Evolutionary conservation across 2,329 filamentous ascomycete species (phyloP).

Genomic region (Fusarium subglutinans): DNA sequence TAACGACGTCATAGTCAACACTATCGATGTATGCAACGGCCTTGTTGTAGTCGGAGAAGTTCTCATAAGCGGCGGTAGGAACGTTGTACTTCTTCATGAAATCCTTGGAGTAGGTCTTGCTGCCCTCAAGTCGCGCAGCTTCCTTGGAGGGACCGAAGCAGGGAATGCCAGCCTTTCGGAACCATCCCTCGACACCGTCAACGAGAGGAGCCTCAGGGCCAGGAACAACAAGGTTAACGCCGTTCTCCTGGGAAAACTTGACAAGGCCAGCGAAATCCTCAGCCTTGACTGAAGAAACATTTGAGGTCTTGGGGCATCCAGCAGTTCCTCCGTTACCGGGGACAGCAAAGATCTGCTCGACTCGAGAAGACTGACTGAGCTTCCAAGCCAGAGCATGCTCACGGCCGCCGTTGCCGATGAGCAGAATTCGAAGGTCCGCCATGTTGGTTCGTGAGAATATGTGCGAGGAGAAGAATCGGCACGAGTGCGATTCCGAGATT

Average conservation of each 20-base stretch:
- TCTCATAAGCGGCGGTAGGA: constrained; percentile 89
- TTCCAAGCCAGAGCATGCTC: constrained; percentile 98
- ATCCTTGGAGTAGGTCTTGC: constrained; percentile 97
- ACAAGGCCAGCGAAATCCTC: constrained; percentile 84
- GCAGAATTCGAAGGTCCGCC: constrained; percentile 72
- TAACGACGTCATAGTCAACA: constrained; percentile 79
- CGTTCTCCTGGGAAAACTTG: constrained; percentile 75
- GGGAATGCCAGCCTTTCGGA: constrained; percentile 76
- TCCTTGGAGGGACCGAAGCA: constrained; percentile 87
- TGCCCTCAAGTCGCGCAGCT: constrained; percentile 91
- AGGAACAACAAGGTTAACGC: constrained; percentile 84
- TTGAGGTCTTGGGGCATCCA: constrained; percentile 74
- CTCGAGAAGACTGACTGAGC: constrained; percentile 80
- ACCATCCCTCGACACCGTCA: constrained; percentile 86
- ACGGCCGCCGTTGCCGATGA: constrained; percentile 92
- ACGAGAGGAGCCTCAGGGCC: constrained; percentile 96
- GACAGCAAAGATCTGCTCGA: constrained; percentile 77
- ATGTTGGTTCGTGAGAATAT: constrained; percentile 32
- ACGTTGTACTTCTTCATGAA: constrained; percentile 94
- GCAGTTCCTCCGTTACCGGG: constrained; percentile 91
- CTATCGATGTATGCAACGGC: constrained; percentile 79
- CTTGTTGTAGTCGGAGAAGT: constrained; percentile 80
- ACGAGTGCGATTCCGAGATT: constrained; percentile 30
- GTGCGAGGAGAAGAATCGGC: constrained; percentile 14
- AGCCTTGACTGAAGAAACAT: constrained; percentile 73